Percentiles rank a stretch among this genome's conserved stretches.
Evolutionary conservation across 2,329 filamentous ascomycete species (phyloP).

Genomic region (Colletotrichum musae): DNA sequence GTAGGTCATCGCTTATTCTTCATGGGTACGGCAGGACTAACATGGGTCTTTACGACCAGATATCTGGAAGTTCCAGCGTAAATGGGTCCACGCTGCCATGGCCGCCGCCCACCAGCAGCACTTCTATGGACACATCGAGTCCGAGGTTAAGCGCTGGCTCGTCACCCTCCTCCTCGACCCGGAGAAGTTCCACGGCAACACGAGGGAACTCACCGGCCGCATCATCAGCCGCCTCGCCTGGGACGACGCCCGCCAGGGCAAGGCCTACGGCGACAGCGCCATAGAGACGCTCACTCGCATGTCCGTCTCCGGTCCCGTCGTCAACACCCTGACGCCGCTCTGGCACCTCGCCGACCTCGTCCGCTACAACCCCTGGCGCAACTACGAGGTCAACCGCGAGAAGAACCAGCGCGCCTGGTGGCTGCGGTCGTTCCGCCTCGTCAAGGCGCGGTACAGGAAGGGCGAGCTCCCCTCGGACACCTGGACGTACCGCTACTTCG

Average conservation of each 20-base stretch:
- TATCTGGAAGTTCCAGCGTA: conserved; percentile 63
- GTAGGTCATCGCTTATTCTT: conserved; percentile 48
- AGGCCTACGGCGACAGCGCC: conserved; percentile 61
- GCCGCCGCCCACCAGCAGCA: conserved; percentile 54
- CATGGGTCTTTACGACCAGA: conserved; percentile 48
- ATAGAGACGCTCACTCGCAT: conserved; percentile 64
- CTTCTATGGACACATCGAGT: conserved; percentile 65
- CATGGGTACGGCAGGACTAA: neutral
- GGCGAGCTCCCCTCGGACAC: conserved; percentile 61
- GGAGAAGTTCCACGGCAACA: conserved; percentile 59
- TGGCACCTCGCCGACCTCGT: conserved; percentile 60
- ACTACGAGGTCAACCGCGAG: conserved; percentile 60
- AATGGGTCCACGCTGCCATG: conserved; percentile 67
- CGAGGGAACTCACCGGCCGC: conserved; percentile 64
- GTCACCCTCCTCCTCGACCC: conserved; percentile 63
- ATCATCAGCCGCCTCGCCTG: conserved; percentile 65
- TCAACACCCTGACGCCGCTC: conserved; percentile 65
- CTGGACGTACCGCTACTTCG: conserved; percentile 65
- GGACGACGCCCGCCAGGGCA: conserved; percentile 64
- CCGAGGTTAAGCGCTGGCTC: conserved; percentile 61
- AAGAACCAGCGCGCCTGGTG: conserved; percentile 62
- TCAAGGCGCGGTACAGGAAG: conserved; percentile 56
- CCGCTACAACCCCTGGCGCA: conserved; percentile 62
- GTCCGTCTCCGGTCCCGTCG: conserved; percentile 66
- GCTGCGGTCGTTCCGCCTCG: conserved; percentile 57